Conservation (phyloP, 805 yeast genomes). For the Saturnispora ahearnii region DNA sequence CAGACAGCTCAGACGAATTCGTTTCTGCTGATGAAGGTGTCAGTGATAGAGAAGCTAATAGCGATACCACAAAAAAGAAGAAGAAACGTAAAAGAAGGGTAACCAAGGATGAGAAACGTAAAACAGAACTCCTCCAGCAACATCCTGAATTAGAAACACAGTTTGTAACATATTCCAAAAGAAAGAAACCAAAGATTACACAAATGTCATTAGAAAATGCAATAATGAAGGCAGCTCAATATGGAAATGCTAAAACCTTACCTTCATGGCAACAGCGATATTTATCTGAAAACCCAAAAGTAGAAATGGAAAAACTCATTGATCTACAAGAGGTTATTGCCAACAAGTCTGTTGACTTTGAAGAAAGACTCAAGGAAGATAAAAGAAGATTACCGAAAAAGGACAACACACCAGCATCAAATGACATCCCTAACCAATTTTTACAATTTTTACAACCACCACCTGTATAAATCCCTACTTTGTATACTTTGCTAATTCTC, state of each 20-base stretch:
- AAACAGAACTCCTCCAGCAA: background rate
- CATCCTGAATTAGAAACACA: background rate
- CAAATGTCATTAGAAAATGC: background rate
- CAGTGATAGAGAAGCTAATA: background rate
- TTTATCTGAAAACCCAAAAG: background rate
- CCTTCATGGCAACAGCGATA: constrained; percentile 2
- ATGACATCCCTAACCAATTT: background rate
- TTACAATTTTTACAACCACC: constrained; percentile 1
- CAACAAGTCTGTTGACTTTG: background rate
- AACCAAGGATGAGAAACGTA: background rate
- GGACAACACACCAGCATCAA: background rate
- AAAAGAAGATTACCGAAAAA: background rate
- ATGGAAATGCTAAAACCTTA: background rate
- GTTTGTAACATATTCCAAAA: background rate
- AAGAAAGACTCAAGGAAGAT: constrained; percentile 2
- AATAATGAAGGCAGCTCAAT: background rate
- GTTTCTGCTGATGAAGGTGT: constrained; percentile 1
- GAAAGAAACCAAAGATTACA: background rate
- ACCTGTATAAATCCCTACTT: background rate
- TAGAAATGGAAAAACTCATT: constrained; percentile 1
- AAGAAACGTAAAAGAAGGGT: background rate
- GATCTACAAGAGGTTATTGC: constrained; percentile 1
- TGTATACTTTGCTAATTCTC: background rate
- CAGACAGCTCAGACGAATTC: background rate
- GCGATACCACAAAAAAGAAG: background rate